A percentile compares a stretch with the other conserved stretches of the same genome.
phyloP scores from a whole-genome alignment of 1,284 basidiomycete species.

The Leccinum subfulvum region DNA sequence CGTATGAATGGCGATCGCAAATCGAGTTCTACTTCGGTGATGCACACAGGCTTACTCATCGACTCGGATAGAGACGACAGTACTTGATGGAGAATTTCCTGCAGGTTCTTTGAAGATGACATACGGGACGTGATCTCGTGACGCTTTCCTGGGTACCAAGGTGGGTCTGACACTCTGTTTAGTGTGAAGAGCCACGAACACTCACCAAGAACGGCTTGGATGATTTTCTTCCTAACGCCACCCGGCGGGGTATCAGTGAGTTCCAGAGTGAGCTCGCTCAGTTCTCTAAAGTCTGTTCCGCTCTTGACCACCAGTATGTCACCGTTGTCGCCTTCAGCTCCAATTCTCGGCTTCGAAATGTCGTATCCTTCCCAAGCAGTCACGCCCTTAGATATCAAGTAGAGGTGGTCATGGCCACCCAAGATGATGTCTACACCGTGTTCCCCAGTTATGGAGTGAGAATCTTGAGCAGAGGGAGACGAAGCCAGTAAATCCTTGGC shows the following conservation, averaged over 20 bases:
- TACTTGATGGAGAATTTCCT: conserved; percentile 61
- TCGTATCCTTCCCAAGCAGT: conserved; percentile 73
- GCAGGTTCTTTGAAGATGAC: conserved; percentile 57
- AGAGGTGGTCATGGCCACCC: conserved; percentile 90
- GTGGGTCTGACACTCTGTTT: neutral
- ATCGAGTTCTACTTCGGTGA: conserved; percentile 69
- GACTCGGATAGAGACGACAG: conserved; percentile 72
- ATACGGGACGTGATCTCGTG: conserved; percentile 63
- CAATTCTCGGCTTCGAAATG: conserved; percentile 54
- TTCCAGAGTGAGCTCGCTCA: conserved; percentile 74
- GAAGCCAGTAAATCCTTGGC: conserved; percentile 62
- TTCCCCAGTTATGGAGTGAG: conserved; percentile 41
- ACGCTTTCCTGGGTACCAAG: conserved; percentile 49
- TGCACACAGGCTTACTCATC: conserved; percentile 74
- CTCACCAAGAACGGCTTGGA: conserved; percentile 63
- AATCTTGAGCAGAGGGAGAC: conserved; percentile 54
- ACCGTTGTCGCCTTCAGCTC: conserved; percentile 74
- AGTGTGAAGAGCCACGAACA: neutral
- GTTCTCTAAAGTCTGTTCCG: conserved; percentile 88
- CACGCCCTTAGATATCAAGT: conserved; percentile 79
- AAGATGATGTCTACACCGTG: conserved; percentile 87
- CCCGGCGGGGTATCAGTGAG: conserved; percentile 61
- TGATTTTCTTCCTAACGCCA: conserved; percentile 65
- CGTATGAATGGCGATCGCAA: conserved; percentile 78
- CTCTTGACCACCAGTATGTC: conserved; percentile 80